Evolutionary conservation across 192 early-diverging fungal species (phyloP).

Genomic region (Dissophora ornata): DNA sequence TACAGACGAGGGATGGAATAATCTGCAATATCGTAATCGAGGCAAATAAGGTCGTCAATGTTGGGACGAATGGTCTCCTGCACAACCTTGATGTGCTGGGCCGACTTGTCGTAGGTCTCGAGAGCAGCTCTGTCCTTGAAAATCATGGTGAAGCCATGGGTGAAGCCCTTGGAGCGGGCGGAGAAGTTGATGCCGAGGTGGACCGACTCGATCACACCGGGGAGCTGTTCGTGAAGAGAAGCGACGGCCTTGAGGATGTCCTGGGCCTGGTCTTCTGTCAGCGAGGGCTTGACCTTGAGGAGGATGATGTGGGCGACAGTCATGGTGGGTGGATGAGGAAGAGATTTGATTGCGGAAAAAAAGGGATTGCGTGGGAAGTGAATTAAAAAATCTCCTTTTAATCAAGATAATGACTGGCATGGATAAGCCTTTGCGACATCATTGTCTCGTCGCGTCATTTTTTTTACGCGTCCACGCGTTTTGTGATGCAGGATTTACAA

Average conservation of each 20-base stretch:
- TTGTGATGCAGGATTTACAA: too few species aligned
- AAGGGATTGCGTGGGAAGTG: background rate
- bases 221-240: constrained; percentile 28
- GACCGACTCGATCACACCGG: constrained; percentile 39
- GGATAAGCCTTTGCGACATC: too few species aligned
- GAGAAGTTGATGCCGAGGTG: constrained; percentile 46
- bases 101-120: constrained; percentile 39
- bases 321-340: constrained; percentile 17
- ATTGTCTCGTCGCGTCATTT: too few species aligned
- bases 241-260: constrained; percentile 46
- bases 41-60: constrained; percentile 34
- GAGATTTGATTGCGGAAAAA: background rate
- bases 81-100: constrained; percentile 32
- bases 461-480: too few species aligned
- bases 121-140: constrained; percentile 45
- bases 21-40: constrained; percentile 41
- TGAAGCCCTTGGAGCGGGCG: constrained; percentile 38
- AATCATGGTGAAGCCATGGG: constrained; percentile 51
- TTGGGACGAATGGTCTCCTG: constrained; percentile 34
- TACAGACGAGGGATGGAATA: constrained; percentile 42
- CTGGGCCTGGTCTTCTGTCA: constrained; percentile 25
- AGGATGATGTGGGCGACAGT: constrained; percentile 36
- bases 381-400: background rate
- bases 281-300: constrained; percentile 39
- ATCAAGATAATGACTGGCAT: too few species aligned